phyloP scores from a whole-genome alignment of 257 asterid genomes.

The Haberlea rhodopensis region DNA sequence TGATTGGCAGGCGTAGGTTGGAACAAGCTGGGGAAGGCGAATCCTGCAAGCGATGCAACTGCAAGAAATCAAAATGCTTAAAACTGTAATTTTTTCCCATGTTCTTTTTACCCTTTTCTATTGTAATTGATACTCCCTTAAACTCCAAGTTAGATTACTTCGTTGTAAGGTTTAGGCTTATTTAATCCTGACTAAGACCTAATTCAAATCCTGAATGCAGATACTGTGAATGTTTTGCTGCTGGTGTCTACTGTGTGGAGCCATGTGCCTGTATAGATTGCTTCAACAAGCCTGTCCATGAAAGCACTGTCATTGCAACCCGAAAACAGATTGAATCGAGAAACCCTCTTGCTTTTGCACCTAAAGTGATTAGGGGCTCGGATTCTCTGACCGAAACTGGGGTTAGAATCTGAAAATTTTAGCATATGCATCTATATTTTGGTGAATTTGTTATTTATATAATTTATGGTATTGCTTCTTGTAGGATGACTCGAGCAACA shows the following conservation, averaged over 20 bases:
- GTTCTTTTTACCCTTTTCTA: neutral
- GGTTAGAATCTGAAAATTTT: slow-evolving; percentile 36
- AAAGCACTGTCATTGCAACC: slow-evolving; percentile 87
- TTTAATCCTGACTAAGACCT: neutral
- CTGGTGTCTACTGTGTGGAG: slow-evolving; percentile 95
- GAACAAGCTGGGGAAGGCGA: slow-evolving; percentile 63
- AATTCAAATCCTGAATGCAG: slow-evolving; percentile 49
- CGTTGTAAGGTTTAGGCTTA: neutral
- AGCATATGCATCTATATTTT: neutral
- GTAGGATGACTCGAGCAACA: slow-evolving; percentile 76
- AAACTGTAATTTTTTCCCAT: slow-evolving; percentile 71
- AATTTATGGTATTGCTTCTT: slow-evolving; percentile 12
- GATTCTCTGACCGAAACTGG: slow-evolving; percentile 54
- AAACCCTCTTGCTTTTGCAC: slow-evolving; percentile 98
- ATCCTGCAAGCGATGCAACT: slow-evolving; percentile 86
- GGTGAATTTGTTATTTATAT: neutral
- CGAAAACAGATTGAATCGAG: slow-evolving; percentile 95
- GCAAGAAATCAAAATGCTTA: slow-evolving; percentile 96
- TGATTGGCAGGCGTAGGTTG: slow-evolving; percentile 50
- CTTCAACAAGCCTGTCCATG: slow-evolving; percentile 94
- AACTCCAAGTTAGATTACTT: neutral
- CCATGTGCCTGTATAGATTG: slow-evolving; percentile 92
- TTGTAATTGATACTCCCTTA: neutral
- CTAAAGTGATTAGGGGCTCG: slow-evolving; percentile 70
- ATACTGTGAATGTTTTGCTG: slow-evolving; percentile 98